Evolutionary conservation across 345 rosid species (phyloP).

Genomic region (Hibiscus trionum): DNA sequence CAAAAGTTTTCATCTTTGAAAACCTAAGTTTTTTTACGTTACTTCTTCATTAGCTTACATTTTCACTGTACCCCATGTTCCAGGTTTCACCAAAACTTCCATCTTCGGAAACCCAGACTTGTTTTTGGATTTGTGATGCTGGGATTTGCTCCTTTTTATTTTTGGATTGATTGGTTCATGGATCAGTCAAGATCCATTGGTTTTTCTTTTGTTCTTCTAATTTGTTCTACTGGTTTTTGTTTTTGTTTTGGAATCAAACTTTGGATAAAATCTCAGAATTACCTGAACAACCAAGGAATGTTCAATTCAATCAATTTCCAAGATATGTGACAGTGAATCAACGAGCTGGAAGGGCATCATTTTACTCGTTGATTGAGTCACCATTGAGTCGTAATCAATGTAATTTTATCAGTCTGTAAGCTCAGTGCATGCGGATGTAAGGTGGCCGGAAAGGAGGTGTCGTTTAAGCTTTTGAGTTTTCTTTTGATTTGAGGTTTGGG

Average conservation of each 20-base stretch:
- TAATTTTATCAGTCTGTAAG: no score
- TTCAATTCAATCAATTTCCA: conserved; percentile 65
- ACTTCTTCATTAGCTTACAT: no score
- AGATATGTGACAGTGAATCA: conserved; percentile 77
- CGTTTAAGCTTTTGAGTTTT: no score
- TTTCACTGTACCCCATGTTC: no score
- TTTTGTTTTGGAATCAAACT: conserved; percentile 35
- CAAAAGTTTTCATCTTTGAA: no score
- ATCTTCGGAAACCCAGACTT: conserved; percentile 12
- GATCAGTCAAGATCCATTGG: conserved; percentile 14
- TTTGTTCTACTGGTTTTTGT: conserved; percentile 18
- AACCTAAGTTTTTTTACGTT: no score
- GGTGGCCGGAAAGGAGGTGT: no score
- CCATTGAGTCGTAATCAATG: conserved; percentile 41
- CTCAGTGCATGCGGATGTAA: no score
- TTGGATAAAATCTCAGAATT: conserved; percentile 49
- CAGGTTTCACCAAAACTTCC: no score
- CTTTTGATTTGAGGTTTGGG: no score
- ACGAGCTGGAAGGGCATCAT: conserved; percentile 79
- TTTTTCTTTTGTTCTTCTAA: conserved; percentile 19
- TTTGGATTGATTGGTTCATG: conserved; percentile 24
- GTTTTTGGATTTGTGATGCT: conserved; percentile 19
- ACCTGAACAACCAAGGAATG: conserved; percentile 73
- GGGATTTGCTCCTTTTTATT: conserved; percentile 18
- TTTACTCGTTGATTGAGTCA: conserved; percentile 87